These are phyloP conservation scores for Pisolithus sp. DNA, from an alignment of 768 basidiomycete genomes.

Conservation along the genomic window DNA sequence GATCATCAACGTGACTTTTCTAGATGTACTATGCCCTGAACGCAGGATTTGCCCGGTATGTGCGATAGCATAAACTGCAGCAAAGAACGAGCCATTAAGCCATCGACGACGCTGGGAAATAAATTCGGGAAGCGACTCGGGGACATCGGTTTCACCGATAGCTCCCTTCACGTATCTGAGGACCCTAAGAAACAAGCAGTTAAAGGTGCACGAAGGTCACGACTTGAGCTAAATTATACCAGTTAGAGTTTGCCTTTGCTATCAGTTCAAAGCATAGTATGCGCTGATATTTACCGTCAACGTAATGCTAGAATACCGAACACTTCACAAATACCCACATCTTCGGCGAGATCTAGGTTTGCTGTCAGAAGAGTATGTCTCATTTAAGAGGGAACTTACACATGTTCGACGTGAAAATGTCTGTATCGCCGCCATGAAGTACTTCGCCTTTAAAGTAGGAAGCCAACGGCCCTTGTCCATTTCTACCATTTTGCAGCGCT, in stretches of 20 bases:
- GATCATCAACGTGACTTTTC: conserved; percentile 68
- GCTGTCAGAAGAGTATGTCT: conserved; percentile 6
- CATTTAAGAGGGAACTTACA: conserved; percentile 42
- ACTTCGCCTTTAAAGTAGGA: conserved; percentile 98
- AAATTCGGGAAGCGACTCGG: conserved; percentile 88
- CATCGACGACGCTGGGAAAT: conserved; percentile 87
- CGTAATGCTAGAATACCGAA: neutral
- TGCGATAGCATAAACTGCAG: conserved; percentile 87
- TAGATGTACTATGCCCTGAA: conserved; percentile 56
- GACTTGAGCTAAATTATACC: conserved; percentile 38
- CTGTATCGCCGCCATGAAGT: conserved; percentile 74
- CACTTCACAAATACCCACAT: conserved; percentile 41
- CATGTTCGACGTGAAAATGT: conserved; percentile 96
- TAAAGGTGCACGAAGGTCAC: neutral
- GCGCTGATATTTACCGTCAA: conserved; percentile 42
- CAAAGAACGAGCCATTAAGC: conserved; percentile 93
- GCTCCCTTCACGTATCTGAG: conserved; percentile 95
- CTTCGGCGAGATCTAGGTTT: conserved; percentile 77
- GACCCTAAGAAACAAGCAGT: conserved; percentile 51
- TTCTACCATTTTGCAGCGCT: conserved; percentile 76
- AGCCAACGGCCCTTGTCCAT: conserved; percentile 80
- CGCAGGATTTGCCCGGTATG: conserved; percentile 43
- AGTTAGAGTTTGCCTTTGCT: conserved; percentile 70
- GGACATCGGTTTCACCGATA: conserved; percentile 90
- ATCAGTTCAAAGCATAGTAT: conserved; percentile 79